Evolutionary conservation across 2,329 filamentous ascomycete genomes (phyloP).

Genomic region (Pseudogymnoascus sp.): DNA sequence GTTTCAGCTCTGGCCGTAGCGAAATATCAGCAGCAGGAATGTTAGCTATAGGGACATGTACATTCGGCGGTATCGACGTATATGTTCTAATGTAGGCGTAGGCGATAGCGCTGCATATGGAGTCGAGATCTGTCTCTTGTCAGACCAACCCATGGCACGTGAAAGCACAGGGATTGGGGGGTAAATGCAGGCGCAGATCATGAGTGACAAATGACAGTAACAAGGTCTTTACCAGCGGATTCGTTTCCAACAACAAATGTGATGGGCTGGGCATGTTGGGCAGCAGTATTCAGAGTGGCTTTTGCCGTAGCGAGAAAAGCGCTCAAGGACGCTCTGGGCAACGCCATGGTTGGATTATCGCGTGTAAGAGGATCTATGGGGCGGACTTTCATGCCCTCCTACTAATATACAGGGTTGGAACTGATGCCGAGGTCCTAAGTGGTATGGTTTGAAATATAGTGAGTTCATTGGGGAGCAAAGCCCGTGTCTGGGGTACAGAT

Average conservation of each 20-base stretch:
- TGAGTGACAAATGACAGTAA: not conserved
- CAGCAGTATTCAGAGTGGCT: constrained; percentile 35
- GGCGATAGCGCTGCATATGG: constrained; percentile 64
- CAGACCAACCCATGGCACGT: constrained; percentile 1
- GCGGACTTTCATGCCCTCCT: constrained; percentile 4
- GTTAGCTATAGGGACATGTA: constrained; percentile 68
- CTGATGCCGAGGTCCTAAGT: constrained; percentile 6
- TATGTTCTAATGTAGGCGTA: constrained; percentile 66
- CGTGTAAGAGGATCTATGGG: not conserved
- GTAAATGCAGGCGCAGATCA: not conserved
- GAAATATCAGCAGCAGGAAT: constrained; percentile 58
- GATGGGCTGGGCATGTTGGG: constrained; percentile 39
- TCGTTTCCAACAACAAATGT: constrained; percentile 61
- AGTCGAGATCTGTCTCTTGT: constrained; percentile 59
- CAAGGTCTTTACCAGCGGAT: constrained; percentile 45
- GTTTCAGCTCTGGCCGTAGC: constrained; percentile 64
- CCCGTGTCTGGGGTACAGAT: constrained; percentile 3
- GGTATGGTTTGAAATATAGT: constrained; percentile 7
- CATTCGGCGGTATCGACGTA: constrained; percentile 28
- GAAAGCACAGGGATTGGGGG: not conserved
- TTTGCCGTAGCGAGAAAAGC: constrained; percentile 45
- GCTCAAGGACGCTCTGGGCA: constrained; percentile 34
- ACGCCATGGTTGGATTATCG: constrained; percentile 18
- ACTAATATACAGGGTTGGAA: not conserved
- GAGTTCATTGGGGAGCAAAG: constrained; percentile 6